phyloP scores from a whole-genome alignment of 2,329 filamentous ascomycete genomes.

The Ophiostoma pallidulum region DNA sequence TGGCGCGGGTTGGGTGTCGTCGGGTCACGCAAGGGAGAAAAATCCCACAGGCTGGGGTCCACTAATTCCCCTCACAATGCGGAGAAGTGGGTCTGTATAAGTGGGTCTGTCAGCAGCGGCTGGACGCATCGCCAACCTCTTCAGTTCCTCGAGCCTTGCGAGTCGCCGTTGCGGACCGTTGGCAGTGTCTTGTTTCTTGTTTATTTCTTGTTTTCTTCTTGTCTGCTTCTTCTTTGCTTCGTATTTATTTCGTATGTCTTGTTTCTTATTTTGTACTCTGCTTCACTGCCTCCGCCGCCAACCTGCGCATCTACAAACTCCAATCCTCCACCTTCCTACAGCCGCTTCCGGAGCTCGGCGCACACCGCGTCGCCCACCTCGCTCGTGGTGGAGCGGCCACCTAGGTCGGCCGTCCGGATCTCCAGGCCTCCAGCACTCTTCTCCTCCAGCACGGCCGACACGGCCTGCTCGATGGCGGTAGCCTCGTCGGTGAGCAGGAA shows the following conservation, averaged over 20 bases:
- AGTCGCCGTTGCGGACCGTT: too few relatives aligned
- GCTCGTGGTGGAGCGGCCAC: slow-evolving; percentile 16
- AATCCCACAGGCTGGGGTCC: too few relatives aligned
- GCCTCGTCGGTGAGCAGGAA: slow-evolving; percentile 53
- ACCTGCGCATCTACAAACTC: too few relatives aligned
- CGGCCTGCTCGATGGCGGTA: slow-evolving; percentile 53
- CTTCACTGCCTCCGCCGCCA: too few relatives aligned
- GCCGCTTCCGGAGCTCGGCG: slow-evolving; percentile 6
- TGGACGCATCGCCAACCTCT: too few relatives aligned
- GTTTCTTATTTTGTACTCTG: too few relatives aligned
- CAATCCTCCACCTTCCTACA: too few relatives aligned
- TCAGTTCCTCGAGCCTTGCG: too few relatives aligned
- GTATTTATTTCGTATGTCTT: too few relatives aligned
- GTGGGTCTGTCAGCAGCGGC: too few relatives aligned
- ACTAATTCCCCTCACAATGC: slow-evolving; percentile 3
- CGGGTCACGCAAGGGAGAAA: background rate
- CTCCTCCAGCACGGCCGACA: slow-evolving; percentile 53
- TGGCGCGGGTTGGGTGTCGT: background rate
- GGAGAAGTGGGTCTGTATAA: slow-evolving; percentile 10
- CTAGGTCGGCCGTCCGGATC: slow-evolving; percentile 31
- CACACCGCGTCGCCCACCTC: slow-evolving; percentile 17
- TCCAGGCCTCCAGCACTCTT: slow-evolving; percentile 30
- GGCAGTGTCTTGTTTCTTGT: background rate
- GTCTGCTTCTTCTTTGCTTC: too few relatives aligned
- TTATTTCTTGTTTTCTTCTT: too few relatives aligned